phyloP scores from a whole-genome alignment of 2,329 filamentous ascomycete species.

The Paraphoma chrysanthemicola region DNA sequence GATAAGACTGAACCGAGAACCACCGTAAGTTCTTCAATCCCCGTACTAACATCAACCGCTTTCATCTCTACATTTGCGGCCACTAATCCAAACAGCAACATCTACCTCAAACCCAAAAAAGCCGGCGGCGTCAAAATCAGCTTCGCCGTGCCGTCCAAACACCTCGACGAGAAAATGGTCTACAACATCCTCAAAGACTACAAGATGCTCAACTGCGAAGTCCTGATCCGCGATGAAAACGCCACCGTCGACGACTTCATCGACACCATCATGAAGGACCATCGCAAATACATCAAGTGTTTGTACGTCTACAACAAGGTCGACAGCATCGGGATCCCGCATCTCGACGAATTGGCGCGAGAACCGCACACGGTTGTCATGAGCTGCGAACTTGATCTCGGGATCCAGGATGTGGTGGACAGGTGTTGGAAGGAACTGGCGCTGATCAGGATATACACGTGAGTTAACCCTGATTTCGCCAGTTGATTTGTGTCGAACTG shows the following conservation, averaged over 20 bases:
- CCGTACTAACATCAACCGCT: background rate
- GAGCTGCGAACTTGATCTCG: slow-evolving; percentile 94
- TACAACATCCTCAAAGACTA: slow-evolving; percentile 98
- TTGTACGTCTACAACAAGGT: slow-evolving; percentile 99
- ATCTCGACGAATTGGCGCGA: slow-evolving; percentile 87
- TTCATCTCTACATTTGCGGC: too few species aligned
- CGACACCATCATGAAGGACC: slow-evolving; percentile 99
- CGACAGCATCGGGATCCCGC: slow-evolving; percentile 91
- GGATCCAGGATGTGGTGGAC: slow-evolving; percentile 91
- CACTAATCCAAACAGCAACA: slow-evolving; percentile 68
- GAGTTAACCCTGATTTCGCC: background rate
- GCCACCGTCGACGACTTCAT: slow-evolving; percentile 97
- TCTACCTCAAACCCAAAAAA: slow-evolving; percentile 95
- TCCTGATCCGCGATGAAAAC: slow-evolving; percentile 92
- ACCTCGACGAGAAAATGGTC: slow-evolving; percentile 96
- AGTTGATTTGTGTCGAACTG: too few species aligned
- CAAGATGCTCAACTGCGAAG: slow-evolving; percentile 97
- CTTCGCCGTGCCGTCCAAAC: slow-evolving; percentile 86
- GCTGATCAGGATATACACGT: slow-evolving; percentile 81
- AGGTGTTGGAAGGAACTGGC: slow-evolving; percentile 92
- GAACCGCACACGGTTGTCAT: slow-evolving; percentile 96
- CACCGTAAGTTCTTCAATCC: slow-evolving; percentile 70
- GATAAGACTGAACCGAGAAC: slow-evolving; percentile 88
- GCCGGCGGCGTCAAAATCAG: slow-evolving; percentile 99
- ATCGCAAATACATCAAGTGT: slow-evolving; percentile 93